A percentile compares a stretch with the other conserved stretches of the same genome.
Conservation (phyloP, 768 basidiomycete species). For the Lyophyllum atratum region DNA sequence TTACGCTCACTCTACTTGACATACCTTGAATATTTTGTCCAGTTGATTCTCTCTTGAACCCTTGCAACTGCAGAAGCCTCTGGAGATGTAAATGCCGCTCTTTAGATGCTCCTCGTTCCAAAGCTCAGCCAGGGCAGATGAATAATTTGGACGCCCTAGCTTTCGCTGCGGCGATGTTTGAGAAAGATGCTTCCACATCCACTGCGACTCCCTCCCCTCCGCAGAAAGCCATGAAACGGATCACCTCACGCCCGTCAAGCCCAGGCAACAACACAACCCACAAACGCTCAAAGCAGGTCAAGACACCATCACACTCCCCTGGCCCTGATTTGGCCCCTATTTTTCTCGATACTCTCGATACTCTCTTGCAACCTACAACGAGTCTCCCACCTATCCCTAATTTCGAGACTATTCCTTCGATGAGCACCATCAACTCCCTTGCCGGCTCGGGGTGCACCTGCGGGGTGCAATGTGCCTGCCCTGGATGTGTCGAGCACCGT, state of each 20-base stretch:
- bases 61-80: constrained; percentile 59
- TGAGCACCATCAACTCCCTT: constrained; percentile 56
- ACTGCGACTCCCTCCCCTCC: not conserved
- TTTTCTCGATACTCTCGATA: constrained; percentile 27
- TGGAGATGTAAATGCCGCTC: constrained; percentile 55
- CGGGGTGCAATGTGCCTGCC: constrained; percentile 68
- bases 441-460: constrained; percentile 76
- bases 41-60: constrained; percentile 67
- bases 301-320: constrained; percentile 18
- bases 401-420: constrained; percentile 62
- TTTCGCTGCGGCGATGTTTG: constrained; percentile 37
- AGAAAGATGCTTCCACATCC: constrained; percentile 20
- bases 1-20: constrained; percentile 6
- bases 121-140: constrained; percentile 3
- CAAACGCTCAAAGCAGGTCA: constrained; percentile 34
- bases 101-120: constrained; percentile 6
- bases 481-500: constrained; percentile 75
- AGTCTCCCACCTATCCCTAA: constrained; percentile 34
- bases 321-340: constrained; percentile 54
- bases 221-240: constrained; percentile 19
- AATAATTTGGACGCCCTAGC: constrained; percentile 35
- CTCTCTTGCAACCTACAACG: constrained; percentile 23
- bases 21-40: constrained; percentile 11
- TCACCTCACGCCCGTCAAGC: constrained; percentile 29
- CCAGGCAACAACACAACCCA: constrained; percentile 25